Percentiles rank a stretch among this genome's conserved stretches.
Evolutionary conservation across 805 yeast genomes (phyloP).

Genomic region (Ogataea polymorpha): DNA sequence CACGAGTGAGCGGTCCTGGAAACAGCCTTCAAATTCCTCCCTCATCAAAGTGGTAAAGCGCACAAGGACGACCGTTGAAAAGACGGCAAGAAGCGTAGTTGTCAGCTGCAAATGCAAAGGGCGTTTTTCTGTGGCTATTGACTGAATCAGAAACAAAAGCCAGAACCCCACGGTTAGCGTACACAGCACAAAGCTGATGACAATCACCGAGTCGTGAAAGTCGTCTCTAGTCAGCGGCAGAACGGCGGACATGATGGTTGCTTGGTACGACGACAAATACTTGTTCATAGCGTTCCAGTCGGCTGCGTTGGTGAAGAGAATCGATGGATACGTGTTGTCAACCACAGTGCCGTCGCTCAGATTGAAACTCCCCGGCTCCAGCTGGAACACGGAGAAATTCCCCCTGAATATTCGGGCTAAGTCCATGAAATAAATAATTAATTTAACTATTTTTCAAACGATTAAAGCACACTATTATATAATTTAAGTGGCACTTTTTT

Average conservation of each 20-base stretch:
- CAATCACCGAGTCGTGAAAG: slow-evolving; percentile 37
- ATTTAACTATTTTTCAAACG: background rate
- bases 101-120: slow-evolving; percentile 58
- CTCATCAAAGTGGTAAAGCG: slow-evolving; percentile 45
- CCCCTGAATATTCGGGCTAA: background rate
- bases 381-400: slow-evolving; percentile 10
- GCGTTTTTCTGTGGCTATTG: slow-evolving; percentile 53
- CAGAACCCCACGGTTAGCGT: slow-evolving; percentile 62
- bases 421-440: background rate
- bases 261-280: background rate
- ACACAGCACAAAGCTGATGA: slow-evolving; percentile 49
- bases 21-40: slow-evolving; percentile 49
- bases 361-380: slow-evolving; percentile 8
- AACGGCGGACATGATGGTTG: slow-evolving; percentile 36
- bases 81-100: slow-evolving; percentile 53
- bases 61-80: slow-evolving; percentile 49
- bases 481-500: background rate
- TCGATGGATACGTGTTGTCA: background rate
- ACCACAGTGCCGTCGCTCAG: background rate
- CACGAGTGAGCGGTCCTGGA: slow-evolving; percentile 49
- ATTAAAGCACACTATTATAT: background rate
- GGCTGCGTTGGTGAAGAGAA: slow-evolving; percentile 2
- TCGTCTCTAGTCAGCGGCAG: slow-evolving; percentile 29
- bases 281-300: background rate
- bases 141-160: slow-evolving; percentile 61